Evolutionary conservation across 2,329 filamentous ascomycete genomes (phyloP).

Genomic region (Geosmithia morbida): DNA sequence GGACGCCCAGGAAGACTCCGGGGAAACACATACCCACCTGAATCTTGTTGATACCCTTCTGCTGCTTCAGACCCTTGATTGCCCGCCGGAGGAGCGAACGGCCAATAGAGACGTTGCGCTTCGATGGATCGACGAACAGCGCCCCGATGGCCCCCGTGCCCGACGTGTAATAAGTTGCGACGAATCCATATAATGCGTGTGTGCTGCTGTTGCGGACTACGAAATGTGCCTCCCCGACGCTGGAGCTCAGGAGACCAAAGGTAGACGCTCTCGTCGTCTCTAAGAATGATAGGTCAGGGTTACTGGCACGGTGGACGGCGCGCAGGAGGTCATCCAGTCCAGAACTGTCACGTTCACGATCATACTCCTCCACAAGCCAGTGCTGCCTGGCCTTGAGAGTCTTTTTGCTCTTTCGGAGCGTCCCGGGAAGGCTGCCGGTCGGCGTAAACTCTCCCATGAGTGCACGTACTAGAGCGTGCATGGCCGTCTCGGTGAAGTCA

Average conservation of each 20-base stretch:
- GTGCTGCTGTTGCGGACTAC: conserved; percentile 92
- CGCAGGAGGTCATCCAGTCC: conserved; percentile 65
- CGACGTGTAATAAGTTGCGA: conserved; percentile 70
- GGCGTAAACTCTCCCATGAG: conserved; percentile 62
- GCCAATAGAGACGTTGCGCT: conserved; percentile 81
- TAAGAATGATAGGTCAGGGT: conserved; percentile 55
- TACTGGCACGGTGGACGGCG: conserved; percentile 50
- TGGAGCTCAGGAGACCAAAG: conserved; percentile 58
- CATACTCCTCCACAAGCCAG: conserved; percentile 87
- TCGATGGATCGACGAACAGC: conserved; percentile 76
- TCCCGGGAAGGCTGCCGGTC: conserved; percentile 50
- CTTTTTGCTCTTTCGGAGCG: conserved; percentile 76
- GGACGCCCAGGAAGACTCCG: conserved; percentile 76
- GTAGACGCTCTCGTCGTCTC: conserved; percentile 55
- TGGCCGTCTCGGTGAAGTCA: conserved; percentile 86
- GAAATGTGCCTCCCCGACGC: conserved; percentile 71
- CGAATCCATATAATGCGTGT: conserved; percentile 81
- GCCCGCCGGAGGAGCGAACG: conserved; percentile 79
- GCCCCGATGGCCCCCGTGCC: conserved; percentile 64
- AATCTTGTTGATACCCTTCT: conserved; percentile 59
- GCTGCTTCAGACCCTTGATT: conserved; percentile 56
- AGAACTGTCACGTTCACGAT: conserved; percentile 59
- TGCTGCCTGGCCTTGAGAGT: conserved; percentile 80
- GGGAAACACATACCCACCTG: conserved; percentile 73
- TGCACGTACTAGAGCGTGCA: conserved; percentile 70